Evolutionary conservation across 805 yeast genomes (phyloP), one percentile per base, ranked within the genome.

Genomic region (Saturnispora hagleri): DNA sequence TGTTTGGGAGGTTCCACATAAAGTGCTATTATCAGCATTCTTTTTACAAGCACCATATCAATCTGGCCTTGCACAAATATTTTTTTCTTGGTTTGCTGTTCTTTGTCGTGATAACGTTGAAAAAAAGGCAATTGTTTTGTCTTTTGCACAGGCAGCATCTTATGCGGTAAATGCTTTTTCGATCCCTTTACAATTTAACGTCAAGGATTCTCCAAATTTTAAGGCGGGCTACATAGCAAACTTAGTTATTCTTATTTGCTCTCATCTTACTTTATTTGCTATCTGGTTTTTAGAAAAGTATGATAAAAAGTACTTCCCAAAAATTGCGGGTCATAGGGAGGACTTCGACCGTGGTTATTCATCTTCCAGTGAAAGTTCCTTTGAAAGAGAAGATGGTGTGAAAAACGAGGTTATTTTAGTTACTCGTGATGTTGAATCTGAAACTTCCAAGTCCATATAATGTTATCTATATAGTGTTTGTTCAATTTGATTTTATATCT

Each of bases 11-110:
- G 52, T 48, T 12, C 50, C 52, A n/a, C 51, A 50, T 20, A 42
- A 46, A 1, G 44, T 53, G 3, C 34, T 56, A 9, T 53, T 81
- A 77, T 63, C 73, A 7, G 66, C 73, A 12, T 80, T 76, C 60
- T 77, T 72, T 55, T 55, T 77, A 7, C 43, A 44, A 26, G 26
- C 28, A 18, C 51, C 54, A 8, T 55, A 48, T 33, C 38, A 43
- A 24, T 47, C 44, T 48, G 62, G 62, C 10, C 33, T 59, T 24
- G 56, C 62, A 8, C 62, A 59, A 41, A 27, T 51, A 8, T 57
- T 46, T 20, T 59, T 45, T 43, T 35, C 56, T n/a, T 59, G 61
- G 62, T 49, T 55, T 46, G 58, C 62, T 4, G 41, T 56, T 3
- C 46, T 60, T 18, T 58, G 60, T 51, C 48, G 51, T 10, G 61